Conservation (phyloP, 805 yeast genomes). For the Suhomyces pyralidae region DNA sequence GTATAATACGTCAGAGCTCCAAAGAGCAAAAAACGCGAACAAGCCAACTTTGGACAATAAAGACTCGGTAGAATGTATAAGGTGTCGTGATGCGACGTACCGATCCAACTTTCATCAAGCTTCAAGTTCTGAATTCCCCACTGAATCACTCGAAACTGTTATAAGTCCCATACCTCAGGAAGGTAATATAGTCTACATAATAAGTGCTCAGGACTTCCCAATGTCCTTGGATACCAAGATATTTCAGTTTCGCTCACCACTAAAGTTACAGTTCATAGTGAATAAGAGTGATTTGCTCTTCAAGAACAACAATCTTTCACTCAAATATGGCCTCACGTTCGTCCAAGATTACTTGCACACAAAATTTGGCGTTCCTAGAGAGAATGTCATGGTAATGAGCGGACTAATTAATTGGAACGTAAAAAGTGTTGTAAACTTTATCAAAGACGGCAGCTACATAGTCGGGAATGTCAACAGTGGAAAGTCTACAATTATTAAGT, state of each 20-base stretch:
- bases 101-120: constrained; percentile 35
- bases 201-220: constrained; percentile 74
- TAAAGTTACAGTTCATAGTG: constrained; percentile 38
- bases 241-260: constrained; percentile 29
- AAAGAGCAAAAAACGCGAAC: constrained; percentile 1
- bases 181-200: constrained; percentile 54
- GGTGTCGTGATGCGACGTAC: constrained; percentile 55
- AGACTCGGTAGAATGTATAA: constrained; percentile 40
- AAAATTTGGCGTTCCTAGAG: constrained; percentile 28
- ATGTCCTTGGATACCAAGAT: constrained; percentile 45
- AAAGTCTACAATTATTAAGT: constrained; percentile 57
- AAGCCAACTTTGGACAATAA: background rate
- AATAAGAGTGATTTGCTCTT: constrained; percentile 46
- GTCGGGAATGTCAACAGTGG: constrained; percentile 72
- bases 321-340: constrained; percentile 26
- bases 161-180: constrained; percentile 37
- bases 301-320: constrained; percentile 23
- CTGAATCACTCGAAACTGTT: constrained; percentile 17
- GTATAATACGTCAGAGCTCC: constrained; percentile 1
- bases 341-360: constrained; percentile 33
- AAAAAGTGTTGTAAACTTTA: constrained; percentile 29
- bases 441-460: constrained; percentile 46
- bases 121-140: constrained; percentile 25
- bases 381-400: constrained; percentile 48
- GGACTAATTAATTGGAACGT: constrained; percentile 55